phyloP scores from a whole-genome alignment of 345 rosid species.

The Mangifera indica region DNA sequence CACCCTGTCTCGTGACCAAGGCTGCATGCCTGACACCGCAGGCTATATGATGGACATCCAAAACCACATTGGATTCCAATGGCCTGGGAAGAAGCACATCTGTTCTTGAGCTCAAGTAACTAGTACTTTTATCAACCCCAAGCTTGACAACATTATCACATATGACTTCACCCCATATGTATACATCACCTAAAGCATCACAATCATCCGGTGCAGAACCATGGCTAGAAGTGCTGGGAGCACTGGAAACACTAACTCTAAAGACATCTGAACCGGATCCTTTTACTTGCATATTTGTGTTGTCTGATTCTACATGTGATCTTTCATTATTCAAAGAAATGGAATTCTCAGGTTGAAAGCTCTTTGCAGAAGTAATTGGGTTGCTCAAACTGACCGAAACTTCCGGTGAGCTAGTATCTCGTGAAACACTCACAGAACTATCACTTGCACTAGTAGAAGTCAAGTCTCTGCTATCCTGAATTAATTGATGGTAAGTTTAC shows the following conservation, averaged over 20 bases:
- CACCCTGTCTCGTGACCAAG: constrained; percentile 87
- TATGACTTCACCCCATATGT: constrained; percentile 91
- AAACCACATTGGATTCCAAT: constrained; percentile 76
- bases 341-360: constrained; percentile 56
- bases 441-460: constrained; percentile 80
- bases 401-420: constrained; percentile 68
- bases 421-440: constrained; percentile 67
- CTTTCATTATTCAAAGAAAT: constrained; percentile 60
- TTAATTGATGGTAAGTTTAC: constrained; percentile 19
- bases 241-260: constrained; percentile 97
- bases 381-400: constrained; percentile 47
- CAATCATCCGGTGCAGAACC: constrained; percentile 95
- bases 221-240: constrained; percentile 92
- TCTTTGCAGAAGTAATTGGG: constrained; percentile 53
- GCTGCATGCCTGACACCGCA: constrained; percentile 94
- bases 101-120: constrained; percentile 53
- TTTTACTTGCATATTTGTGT: constrained; percentile 79
- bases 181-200: constrained; percentile 96
- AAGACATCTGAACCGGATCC: constrained; percentile 82
- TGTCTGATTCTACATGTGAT: constrained; percentile 85
- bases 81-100: constrained; percentile 78
- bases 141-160: constrained; percentile 61
- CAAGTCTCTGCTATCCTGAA: constrained; percentile 89
- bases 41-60: constrained; percentile 87
- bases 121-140: constrained; percentile 58